Base-by-base conservation (phyloP, 1,284 basidiomycete species). In the Flammula alnicola region DNA sequence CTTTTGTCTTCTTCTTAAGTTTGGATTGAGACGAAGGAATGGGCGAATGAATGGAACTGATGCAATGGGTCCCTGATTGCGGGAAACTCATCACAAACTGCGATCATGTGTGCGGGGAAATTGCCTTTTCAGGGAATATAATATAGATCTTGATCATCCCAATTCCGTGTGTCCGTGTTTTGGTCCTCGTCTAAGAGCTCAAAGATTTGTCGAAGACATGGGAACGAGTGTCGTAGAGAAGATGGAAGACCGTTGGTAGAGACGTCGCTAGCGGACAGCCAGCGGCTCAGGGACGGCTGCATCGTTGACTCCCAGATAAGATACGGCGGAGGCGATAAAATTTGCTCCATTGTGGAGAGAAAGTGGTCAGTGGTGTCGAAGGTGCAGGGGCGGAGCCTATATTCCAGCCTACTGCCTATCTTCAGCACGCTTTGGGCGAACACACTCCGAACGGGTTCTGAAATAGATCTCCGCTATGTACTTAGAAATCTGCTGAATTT, bases 51-150 rank as follows among this genome's bases (percentile, higher is more conserved):
- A 47, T 53, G 38, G 52, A 26, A 47, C 27, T 37, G 44, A 44
- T 47, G 40, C 38, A 50, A 48, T 47, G 35, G 44, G 47, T 49
- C 49, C 52, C 48, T 52, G 54, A 52, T 38, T 55, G 53, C 50
- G 56, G 50, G 50, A 44, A 48, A 36, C 22, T 25, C 31, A 22
- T 44, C 33, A 44, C 43, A 45, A 51, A 41, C 25, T 7, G 26
- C 26, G 51, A 44, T 59, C 57, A 59, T 51, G 54, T 56, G 56
- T 38, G 48, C 38, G 35, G 43, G 45, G 52, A 44, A 55, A 49
- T 41, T 54, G 8, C 52, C 48, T 38, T 45, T 54, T 41, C 11
- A 16, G 47, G 51, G 20, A n/a, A 33, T 49, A 25, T 16, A 32
- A 43, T 29, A 42, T 44, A 43, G 43, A 54, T 54, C 53, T 47